Conservation (phyloP, 192 early-diverging fungal genomes). For the Geranomyces michiganensis region DNA sequence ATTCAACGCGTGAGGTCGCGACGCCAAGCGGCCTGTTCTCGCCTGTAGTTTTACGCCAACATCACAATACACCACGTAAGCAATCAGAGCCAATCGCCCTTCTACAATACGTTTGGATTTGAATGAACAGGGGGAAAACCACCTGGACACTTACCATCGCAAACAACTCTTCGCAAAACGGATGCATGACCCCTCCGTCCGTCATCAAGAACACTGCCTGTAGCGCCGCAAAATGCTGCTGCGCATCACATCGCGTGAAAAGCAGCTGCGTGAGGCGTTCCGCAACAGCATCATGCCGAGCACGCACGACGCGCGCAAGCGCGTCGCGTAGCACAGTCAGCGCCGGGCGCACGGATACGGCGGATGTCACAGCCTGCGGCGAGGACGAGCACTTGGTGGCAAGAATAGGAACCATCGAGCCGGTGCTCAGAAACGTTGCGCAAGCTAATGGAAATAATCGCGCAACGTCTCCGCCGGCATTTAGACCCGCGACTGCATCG, state of each 20-base stretch:
- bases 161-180: constrained; percentile 21
- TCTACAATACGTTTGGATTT: not conserved
- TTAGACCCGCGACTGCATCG: too few species aligned
- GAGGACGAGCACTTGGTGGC: too few species aligned
- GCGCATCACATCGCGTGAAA: constrained; percentile 1
- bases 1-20: constrained; percentile 19
- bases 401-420: not conserved
- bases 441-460: not conserved
- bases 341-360: too few species aligned
- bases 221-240: constrained; percentile 20
- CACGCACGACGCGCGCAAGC: not conserved
- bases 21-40: not conserved
- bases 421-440: not conserved
- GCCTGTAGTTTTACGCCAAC: too few species aligned
- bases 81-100: not conserved
- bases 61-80: not conserved
- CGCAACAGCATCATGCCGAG: not conserved
- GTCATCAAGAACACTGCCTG: constrained; percentile 29
- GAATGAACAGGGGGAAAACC: too few species aligned
- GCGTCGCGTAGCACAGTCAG: not conserved
- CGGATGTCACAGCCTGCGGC: too few species aligned
- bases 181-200: constrained; percentile 30
- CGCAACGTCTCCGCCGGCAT: not conserved
- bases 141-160: constrained; percentile 12
- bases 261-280: constrained; percentile 12